Percentiles rank a stretch among this genome's conserved stretches.
Evolutionary conservation across 1,284 basidiomycete species (phyloP).

Genomic region (Ustilago trichophora): DNA sequence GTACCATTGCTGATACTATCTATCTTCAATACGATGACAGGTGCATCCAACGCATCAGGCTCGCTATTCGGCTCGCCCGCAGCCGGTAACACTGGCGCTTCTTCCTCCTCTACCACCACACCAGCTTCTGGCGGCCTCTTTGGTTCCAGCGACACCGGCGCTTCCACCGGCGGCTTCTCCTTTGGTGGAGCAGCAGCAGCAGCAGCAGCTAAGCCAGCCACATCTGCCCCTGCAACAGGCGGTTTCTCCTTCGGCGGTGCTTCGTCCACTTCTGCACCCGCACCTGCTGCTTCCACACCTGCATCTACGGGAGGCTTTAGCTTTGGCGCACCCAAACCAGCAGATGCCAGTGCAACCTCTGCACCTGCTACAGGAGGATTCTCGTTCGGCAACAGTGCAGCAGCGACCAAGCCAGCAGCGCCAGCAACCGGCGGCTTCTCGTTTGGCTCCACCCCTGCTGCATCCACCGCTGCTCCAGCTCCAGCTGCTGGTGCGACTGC

Average conservation of each 20-base stretch:
- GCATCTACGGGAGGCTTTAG: slow-evolving; percentile 33
- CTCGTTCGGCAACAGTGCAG: slow-evolving; percentile 40
- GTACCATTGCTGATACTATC: too few species aligned
- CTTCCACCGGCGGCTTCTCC: slow-evolving; percentile 30
- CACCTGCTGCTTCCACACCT: slow-evolving; percentile 32
- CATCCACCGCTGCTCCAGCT: slow-evolving; percentile 15
- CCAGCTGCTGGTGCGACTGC: too few species aligned
- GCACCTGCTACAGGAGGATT: slow-evolving; percentile 45
- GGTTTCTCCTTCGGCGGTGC: slow-evolving; percentile 50
- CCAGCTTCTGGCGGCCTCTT: slow-evolving; percentile 20
- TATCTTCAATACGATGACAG: too few species aligned
- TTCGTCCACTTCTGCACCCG: slow-evolving; percentile 22
- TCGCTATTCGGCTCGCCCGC: slow-evolving; percentile 32
- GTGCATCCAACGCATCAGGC: slow-evolving; percentile 21
- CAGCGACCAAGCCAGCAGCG: slow-evolving; percentile 51
- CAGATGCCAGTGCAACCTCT: slow-evolving; percentile 13
- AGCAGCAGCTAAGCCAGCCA: slow-evolving; percentile 39
- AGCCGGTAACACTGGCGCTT: not conserved
- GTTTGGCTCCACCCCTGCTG: slow-evolving; percentile 29
- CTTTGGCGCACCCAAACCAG: slow-evolving; percentile 33
- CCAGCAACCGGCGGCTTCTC: slow-evolving; percentile 47
- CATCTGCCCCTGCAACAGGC: slow-evolving; percentile 31
- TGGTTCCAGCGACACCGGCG: slow-evolving; percentile 12
- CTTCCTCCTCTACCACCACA: slow-evolving; percentile 5
- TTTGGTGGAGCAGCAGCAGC: slow-evolving; percentile 39